Evolutionary conservation across 352 stramenopile genomes (phyloP), one percentile per base, ranked within the genome.

Genomic region (Phytophthora sp.): DNA sequence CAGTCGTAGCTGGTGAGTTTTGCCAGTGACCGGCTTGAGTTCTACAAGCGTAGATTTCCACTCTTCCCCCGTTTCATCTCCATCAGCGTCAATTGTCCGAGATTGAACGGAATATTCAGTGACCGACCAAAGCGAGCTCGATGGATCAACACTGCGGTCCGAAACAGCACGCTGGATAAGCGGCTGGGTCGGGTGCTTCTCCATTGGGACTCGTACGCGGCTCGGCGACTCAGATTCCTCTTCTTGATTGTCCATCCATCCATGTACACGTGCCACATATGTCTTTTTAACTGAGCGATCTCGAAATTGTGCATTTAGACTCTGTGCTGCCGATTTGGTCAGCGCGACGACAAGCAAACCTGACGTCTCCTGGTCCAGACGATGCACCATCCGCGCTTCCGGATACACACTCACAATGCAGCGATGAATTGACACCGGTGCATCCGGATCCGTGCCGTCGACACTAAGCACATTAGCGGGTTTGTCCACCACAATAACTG

Each of bases 1-100:
- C 45, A 98, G 89, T 74, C 96, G 94, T 24, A 99, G 77, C 76
- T 99, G 95, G 79, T 99, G 95, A n/a, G 91, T 97, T 72, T 96
- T 87, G 36, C 87, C 86, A 0, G 87, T 95, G 31, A 93, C 52
- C 2, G 89, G 86, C 46, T 72, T 82, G 29, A 97, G 82, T 42
- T 88, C 56, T 58, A 96, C 59, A 12, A 88, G 63, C 6, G 82
- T 84, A 20, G 61, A 80, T 5, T 67, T 58, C 20, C 27, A 15
- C 0, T 55, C 45, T 20, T 49, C 18, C 12, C 52, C 47, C 23
- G 20, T 20, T 24, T 46, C 36, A 44, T 21, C 13, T 18, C 26
- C 20, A 39, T 29, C 46, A 33, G 27, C 12, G 46, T 65, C 50
- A 41, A 47, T 45, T 21, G 24, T 29, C 2, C 27, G 45, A 36